Evolutionary conservation across 179 eudicot species (phyloP), one percentile per base, ranked within the genome.

Genomic region (Carnegiea gigantea): DNA sequence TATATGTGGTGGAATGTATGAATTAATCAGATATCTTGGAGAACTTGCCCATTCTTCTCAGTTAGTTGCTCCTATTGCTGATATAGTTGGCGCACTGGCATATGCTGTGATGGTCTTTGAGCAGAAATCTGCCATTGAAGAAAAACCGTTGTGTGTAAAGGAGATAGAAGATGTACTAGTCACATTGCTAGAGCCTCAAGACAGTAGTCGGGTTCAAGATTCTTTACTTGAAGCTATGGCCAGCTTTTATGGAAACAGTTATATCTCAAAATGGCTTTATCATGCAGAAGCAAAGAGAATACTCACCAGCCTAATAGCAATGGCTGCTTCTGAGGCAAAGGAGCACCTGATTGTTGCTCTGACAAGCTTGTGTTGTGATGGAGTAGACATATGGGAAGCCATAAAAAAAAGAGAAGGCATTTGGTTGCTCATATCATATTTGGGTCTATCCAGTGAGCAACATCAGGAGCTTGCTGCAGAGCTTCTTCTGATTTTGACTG

Each of bases 161-260:
- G 70, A 88, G 82, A 80, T 90, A 62, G 96, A 92, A 81, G 84
- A 84, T 57, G 87, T 85, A 62, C 78, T 92, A 76, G 82, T 87
- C 23, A 79, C 54, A 65, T 87, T 91, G 82, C 78, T 92, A 82
- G 89, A 86, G 81, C 90, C 90, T 53, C 88, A 85, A 53, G 92
- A 91, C 72, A 90, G 80, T 82, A 89, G 88, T 79, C 82, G 86
- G 82, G 90, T 90, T 44, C 91, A 91, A 81, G 96, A 89, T 54
- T 90, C 92, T 79, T 71, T 90, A 30, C 92, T 92, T 65, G 96
- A 91, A 86, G 96, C 96, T 13, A 84, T 91, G 91, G 92, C 92
- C 54, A 85, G 92, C 83, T 88, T 92, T 38, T 92, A 91, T 81
- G 90, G 92, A 23, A 91, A 91, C 78, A 15, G 59, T 24, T 83